These are phyloP conservation scores for Funneliformis geosporum DNA, from an alignment of 192 early-diverging fungal species.

Conservation along the genomic window DNA sequence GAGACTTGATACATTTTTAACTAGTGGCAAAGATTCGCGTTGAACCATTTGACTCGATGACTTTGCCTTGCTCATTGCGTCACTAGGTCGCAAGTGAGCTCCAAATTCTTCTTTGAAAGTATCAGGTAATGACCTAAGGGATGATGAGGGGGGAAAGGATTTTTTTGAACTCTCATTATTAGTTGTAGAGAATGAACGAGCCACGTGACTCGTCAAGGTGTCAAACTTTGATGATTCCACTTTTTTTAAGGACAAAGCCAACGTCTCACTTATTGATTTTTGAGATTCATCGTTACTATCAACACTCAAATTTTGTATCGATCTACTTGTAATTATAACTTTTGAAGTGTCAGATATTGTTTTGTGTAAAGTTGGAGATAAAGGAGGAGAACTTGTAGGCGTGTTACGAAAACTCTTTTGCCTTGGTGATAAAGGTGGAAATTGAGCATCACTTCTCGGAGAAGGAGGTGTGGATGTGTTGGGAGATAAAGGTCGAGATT, in stretches of 20 bases:
- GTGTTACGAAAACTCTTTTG: neutral
- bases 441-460: neutral
- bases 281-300: neutral
- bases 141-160: neutral
- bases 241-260: neutral
- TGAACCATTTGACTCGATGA: neutral
- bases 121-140: neutral
- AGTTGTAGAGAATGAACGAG: neutral
- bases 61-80: neutral
- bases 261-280: neutral
- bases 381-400: neutral
- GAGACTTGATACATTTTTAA: conserved; percentile 9
- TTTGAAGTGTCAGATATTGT: neutral
- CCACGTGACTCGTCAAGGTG: neutral
- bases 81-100: neutral
- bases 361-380: conserved; percentile 3
- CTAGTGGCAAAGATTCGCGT: neutral
- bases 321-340: neutral
- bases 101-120: neutral
- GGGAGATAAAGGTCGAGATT: conserved; percentile 16
- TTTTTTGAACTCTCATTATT: neutral
- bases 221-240: neutral
- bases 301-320: neutral
- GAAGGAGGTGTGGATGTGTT: neutral
- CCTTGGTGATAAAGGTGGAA: neutral